Base-by-base conservation (phyloP, 352 stramenopile species). In the Phytophthora aleatoria region DNA sequence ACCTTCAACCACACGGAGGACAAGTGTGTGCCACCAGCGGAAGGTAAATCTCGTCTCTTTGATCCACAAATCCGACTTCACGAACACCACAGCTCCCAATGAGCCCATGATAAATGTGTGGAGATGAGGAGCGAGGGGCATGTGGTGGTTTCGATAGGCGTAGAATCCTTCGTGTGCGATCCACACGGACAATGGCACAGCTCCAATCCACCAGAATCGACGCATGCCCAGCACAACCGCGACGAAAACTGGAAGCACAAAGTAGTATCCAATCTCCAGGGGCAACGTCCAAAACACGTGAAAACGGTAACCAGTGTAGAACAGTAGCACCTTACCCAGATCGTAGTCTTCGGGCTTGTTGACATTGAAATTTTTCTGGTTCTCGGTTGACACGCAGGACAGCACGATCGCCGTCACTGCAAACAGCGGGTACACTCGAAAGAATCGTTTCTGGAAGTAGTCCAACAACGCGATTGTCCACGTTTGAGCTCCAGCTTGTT, bases 361-460 rank as follows among this genome's bases (percentile, higher is more conserved):
- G 2, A 41, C n/a, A 6, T 41, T 41, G n/a, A 16, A 41, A 41
- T 41, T 41, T n/a, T 69, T 50, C 47, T 76, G 53, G 28, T 64
- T 49, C 12, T 72, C 58, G 26, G 62, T 52, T 9, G 77, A 73
- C 27, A 83, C 52, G 13, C 63, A 35, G 11, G 53, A 70, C 12
- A 82, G 31, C 8, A 71, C 50, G 43, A 71, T 58, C 9, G 75
- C 75, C 13, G 73, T 63, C 24, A 71, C 71, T 26, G 56, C 52
- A 24, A 87, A 87, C 7, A 87, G 58, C 45, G 78, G 78, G 48
- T 87, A 87, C 10, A 87, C 77, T 30, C 75, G 73, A 20, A 87
- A 76, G 57, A 87, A 79, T 1, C 75, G 78, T 43, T 83, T 83
- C 28, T 55, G 66, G 39, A 79, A 74, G 43, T 87, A 85, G 57